These are phyloP conservation scores for Fabrea salina DNA, from an alignment of 169 alveolate species.

Conservation along the genomic window DNA sequence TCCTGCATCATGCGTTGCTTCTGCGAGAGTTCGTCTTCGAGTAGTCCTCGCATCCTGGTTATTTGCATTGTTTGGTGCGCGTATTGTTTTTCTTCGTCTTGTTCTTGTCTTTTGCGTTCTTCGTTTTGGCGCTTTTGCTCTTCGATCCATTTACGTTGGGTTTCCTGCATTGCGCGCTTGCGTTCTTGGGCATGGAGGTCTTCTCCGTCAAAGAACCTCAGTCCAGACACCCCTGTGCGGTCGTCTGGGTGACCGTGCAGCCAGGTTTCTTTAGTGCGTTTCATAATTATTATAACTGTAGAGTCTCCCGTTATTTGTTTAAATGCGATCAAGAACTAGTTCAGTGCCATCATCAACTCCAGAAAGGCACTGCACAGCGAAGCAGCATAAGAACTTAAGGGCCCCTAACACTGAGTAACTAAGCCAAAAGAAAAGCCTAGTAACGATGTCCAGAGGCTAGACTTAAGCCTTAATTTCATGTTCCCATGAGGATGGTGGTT, in stretches of 20 bases:
- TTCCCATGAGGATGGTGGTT: too few relatives aligned
- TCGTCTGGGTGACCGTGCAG: conserved; percentile 26
- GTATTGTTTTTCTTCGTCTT: conserved; percentile 44
- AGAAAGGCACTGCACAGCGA: too few relatives aligned
- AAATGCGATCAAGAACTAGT: too few relatives aligned
- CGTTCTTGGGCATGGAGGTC: conserved; percentile 45
- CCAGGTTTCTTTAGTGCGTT: conserved; percentile 50
- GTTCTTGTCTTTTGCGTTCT: conserved; percentile 25
- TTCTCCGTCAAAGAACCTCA: conserved; percentile 51
- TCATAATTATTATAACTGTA: conserved; percentile 37
- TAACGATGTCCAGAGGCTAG: too few relatives aligned
- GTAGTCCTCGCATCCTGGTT: conserved; percentile 54
- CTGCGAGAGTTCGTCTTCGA: conserved; percentile 43
- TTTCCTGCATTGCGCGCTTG: conserved; percentile 22
- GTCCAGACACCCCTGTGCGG: conserved; percentile 39
- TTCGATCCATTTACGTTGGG: conserved; percentile 42
- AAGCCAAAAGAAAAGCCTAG: too few relatives aligned
- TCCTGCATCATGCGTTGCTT: conserved; percentile 39
- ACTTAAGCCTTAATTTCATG: too few relatives aligned
- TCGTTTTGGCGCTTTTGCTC: conserved; percentile 46
- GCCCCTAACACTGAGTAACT: too few relatives aligned
- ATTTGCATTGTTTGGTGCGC: conserved; percentile 44
- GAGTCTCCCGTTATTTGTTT: too few relatives aligned
- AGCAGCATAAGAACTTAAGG: too few relatives aligned
- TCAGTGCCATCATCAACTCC: too few relatives aligned